Evolutionary conservation across 331 rosid species (phyloP).

Genomic region (Saraca asoca): DNA sequence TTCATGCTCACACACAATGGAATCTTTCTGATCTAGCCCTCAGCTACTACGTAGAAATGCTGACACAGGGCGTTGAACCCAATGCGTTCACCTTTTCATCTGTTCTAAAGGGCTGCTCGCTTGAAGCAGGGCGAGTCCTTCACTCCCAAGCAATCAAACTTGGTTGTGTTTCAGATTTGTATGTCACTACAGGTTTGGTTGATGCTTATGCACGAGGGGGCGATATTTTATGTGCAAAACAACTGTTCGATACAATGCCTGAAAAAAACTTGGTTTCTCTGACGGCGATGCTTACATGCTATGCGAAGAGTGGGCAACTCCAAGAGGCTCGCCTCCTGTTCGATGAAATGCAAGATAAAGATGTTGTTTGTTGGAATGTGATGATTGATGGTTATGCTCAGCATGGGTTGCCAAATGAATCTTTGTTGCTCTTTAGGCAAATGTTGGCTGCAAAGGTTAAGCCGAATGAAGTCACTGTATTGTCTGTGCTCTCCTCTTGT

Average conservation of each 20-base stretch:
- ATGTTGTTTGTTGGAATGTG: constrained; percentile 89
- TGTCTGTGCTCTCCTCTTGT: constrained; percentile 74
- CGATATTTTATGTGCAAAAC: constrained; percentile 53
- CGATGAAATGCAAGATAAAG: constrained; percentile 53
- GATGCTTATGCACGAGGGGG: constrained; percentile 72
- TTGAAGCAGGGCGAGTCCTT: constrained; percentile 42
- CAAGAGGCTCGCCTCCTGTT: constrained; percentile 60
- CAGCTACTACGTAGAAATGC: constrained; percentile 58
- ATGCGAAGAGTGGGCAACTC: constrained; percentile 59
- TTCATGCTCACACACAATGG: constrained; percentile 58
- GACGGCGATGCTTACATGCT: constrained; percentile 73
- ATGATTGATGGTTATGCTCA: constrained; percentile 81
- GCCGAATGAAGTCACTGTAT: constrained; percentile 68
- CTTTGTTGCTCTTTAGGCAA: constrained; percentile 58
- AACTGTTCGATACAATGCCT: constrained; percentile 71
- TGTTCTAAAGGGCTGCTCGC: constrained; percentile 48
- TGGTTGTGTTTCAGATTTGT: constrained; percentile 50
- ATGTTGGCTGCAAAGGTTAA: constrained; percentile 58
- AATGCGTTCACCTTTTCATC: constrained; percentile 79
- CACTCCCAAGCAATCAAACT: constrained; percentile 67
- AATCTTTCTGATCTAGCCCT: constrained; percentile 56
- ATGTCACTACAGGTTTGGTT: constrained; percentile 67
- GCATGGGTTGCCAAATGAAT: constrained; percentile 67
- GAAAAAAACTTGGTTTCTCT: constrained; percentile 61
- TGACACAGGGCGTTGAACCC: constrained; percentile 56